Evolutionary conservation across 225 moss, liverwort and hornwort species (phyloP), one percentile per base, ranked within the genome.

Genomic region (Sphagnum tenellum): DNA sequence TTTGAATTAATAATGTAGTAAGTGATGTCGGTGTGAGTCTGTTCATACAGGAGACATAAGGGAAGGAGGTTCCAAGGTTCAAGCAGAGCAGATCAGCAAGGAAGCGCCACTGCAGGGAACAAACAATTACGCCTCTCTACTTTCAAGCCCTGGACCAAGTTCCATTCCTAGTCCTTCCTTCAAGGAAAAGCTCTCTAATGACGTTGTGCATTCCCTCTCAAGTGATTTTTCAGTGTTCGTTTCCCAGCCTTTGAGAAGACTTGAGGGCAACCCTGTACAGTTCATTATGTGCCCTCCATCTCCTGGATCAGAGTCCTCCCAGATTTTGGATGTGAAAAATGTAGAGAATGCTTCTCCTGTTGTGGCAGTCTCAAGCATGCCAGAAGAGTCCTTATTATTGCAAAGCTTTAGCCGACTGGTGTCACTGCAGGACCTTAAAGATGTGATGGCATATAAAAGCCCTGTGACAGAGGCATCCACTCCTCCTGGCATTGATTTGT

Each of bases 151-250:
- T 47, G 77, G 84, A 75, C 84, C 84, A 50, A 84, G 84, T 69
- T 80, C 84, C 68, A 84, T 84, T 48, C 84, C 84, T 54, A 84
- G 80, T 58, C 84, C 84, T 75, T 77, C 84, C 47, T 84, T 84
- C 53, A 84, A 75, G 65, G 77, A 80, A 49, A 84, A 77, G 70
- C 75, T 80, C 60, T 56, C 74, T 50, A 77, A 74, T 75, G 81
- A 81, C 63, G 56, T 63, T 61, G 66, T 67, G 66, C 68, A 70
- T 52, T 45, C 60, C n/a, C 72, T 62, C 67, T 59, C 64, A 63
- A 65, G 65, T 72, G 44, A 13, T 13, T 12, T 2, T 44, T 12
- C 45, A 64, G 74, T 70, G 48, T 68, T 67, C 68, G 68, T 50
- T 69, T 8, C 10, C 13, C 72, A 74, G 70, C 72, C 67, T 72